Evolutionary conservation across 1,139 yeast species (phyloP), one percentile per base, ranked within the genome.

Genomic region (Waltiozyma sp.): DNA sequence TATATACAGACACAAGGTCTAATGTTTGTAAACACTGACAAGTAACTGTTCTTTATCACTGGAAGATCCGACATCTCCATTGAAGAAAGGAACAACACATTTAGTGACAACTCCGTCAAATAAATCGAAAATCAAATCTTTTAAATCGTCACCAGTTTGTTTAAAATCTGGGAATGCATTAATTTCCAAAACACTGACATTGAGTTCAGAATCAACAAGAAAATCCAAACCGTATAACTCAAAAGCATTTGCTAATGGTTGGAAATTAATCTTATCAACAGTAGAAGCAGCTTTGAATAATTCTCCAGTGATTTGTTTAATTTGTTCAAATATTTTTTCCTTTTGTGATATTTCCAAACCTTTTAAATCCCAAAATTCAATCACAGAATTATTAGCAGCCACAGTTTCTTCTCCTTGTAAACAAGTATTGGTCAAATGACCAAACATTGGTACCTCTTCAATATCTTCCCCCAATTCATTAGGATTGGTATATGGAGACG

Each of bases 131-230:
- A 91, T 85, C 24, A 89, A 56, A 1, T 56, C 66, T 56, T 82
- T 83, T 54, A 91, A 68, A 7, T 73, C 80, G 18, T 66, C 74
- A 13, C 98, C 98, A 0, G 97, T 91, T 62, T 91, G 98, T 58
- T 88, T 88, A 64, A 91, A 91, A 59, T 91, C 98, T 1, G 98
- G 98, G 58, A 83, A 91, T 10, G 97, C 82, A 58, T 91, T 91
- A 40, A 88, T 86, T 60, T 91, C 98, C 36, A 91, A 65, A 38
- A 91, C 61, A 40, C 69, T 69, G 3, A 84, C 91, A 10, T 67
- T 57, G 28, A 62, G 59, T 38, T 77, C 67, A 2, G 65, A 67
- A 50, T 77, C 79, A 9, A 91, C 84, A 47, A 91, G 62, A 61
- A 86, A 88, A 60, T 91, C 98, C 14, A 91, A 67, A 0, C 98